Evolutionary conservation across 2,329 filamentous ascomycete genomes (phyloP).

Genomic region (Pseudogymnoascus sp.): DNA sequence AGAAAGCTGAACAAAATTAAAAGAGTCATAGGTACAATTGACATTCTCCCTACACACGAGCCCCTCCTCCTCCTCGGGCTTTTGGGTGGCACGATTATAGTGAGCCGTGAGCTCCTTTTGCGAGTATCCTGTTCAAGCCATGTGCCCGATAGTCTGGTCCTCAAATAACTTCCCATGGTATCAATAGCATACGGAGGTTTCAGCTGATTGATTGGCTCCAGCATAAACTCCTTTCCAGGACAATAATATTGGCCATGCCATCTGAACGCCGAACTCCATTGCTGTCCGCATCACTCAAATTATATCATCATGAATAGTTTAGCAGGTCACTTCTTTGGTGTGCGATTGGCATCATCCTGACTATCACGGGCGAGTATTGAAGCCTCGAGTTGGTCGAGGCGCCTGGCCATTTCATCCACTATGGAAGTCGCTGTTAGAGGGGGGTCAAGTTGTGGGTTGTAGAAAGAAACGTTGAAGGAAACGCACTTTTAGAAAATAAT

Average conservation of each 20-base stretch:
- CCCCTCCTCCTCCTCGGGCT: background rate
- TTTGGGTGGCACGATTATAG: background rate
- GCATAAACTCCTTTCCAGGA: background rate
- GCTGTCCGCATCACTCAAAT: background rate
- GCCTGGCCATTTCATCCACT: constrained; percentile 93
- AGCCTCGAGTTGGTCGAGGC: constrained; percentile 67
- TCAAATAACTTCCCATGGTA: constrained; percentile 16
- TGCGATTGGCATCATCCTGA: background rate
- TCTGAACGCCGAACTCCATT: background rate
- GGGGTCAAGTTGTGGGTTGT: constrained; percentile 10
- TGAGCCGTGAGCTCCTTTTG: background rate
- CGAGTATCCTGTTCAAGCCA: background rate
- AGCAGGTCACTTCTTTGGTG: background rate
- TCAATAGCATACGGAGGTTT: background rate
- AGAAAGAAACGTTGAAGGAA: background rate
- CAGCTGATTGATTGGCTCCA: background rate
- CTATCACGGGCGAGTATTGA: constrained; percentile 19
- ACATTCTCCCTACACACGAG: no score
- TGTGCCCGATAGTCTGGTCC: constrained; percentile 14
- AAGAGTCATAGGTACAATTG: background rate
- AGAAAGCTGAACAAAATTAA: background rate
- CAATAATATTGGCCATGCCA: background rate
- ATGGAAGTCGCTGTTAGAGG: constrained; percentile 9
- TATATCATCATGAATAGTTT: background rate
- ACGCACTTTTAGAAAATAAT: constrained; percentile 74